Evolutionary conservation across 768 basidiomycete genomes (phyloP), one percentile per base, ranked within the genome.

Genomic region (Russula earlei): DNA sequence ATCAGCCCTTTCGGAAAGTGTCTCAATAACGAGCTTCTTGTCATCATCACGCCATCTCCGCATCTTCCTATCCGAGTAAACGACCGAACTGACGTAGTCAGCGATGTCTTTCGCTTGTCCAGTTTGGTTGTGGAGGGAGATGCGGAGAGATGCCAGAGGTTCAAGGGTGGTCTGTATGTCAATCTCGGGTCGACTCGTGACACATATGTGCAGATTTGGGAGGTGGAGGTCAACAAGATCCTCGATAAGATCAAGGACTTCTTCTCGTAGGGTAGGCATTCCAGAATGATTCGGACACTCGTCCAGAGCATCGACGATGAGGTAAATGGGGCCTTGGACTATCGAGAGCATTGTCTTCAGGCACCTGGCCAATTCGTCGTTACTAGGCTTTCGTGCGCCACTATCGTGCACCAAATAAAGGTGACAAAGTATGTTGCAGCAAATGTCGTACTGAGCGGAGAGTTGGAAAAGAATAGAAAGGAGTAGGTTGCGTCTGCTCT

Each of bases 1-100:
- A 10, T 52, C 34, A 2, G 49, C 49, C 17, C 19, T 29, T n/a
- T 37, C 25, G 1, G 41, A n/a, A 7, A 56, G 55, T 2, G 20
- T 19, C 3, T 56, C 14, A 0, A 56, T 27, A 20, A 52, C 43
- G 5, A 52, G n/a, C 2, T 24, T 14, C 27, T 20, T 52, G 14
- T 50, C 49, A 5, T 56, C 55, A 4, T 42, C 49, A 1, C 36
- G 40, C 55, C 55, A 56, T 37, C 40, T 52, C 43, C 15, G 41
- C 49, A 52, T 44, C 14, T 19, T 36, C 11, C 1, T 7, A 14
- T 56, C 55, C 34, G 55, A 44, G 3, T 24, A 29, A 5, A 56
- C 34, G 1, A 37, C 42, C 0, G 43, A 43, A 10, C 9, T 17
- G 42, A 56, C 24, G 2, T 56, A 56, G n/a, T 37, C 15, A 5